A percentile compares a stretch with the other conserved stretches of the same genome.
phyloP scores from a whole-genome alignment of 2,329 filamentous ascomycete genomes.

The Ophiocordyceps robertsii region DNA sequence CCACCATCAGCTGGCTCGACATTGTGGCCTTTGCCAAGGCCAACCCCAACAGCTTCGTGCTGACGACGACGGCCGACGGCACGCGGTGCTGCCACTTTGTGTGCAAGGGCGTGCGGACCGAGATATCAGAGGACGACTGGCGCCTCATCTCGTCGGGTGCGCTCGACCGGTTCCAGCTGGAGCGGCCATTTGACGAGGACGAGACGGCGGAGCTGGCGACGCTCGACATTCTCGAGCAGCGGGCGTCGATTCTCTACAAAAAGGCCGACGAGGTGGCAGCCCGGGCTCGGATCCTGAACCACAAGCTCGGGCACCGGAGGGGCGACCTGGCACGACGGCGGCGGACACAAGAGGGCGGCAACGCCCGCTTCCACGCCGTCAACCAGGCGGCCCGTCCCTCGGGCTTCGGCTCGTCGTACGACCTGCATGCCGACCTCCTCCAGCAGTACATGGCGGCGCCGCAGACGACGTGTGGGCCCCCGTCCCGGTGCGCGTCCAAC shows the following conservation, averaged over 20 bases:
- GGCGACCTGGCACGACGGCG: constrained; percentile 16
- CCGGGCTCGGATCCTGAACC: constrained; percentile 61
- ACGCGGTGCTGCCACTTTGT: constrained; percentile 67
- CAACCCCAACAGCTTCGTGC: constrained; percentile 64
- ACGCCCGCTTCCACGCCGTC: constrained; percentile 19
- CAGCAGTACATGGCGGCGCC: constrained; percentile 31
- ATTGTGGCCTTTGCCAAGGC: constrained; percentile 73
- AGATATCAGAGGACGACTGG: constrained; percentile 82
- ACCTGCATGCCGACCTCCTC: constrained; percentile 40
- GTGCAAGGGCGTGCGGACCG: constrained; percentile 66
- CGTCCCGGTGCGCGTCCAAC: constrained; percentile 14
- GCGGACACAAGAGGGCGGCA: constrained; percentile 16
- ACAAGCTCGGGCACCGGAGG: constrained; percentile 40
- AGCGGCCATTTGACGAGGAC: constrained; percentile 71
- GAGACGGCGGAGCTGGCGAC: constrained; percentile 77
- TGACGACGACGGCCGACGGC: constrained; percentile 56
- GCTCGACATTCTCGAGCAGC: constrained; percentile 70
- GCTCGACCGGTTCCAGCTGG: constrained; percentile 64
- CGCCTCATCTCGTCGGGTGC: constrained; percentile 72
- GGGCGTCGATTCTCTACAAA: constrained; percentile 63
- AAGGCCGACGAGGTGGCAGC: constrained; percentile 60
- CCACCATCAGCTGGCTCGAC: constrained; percentile 62
- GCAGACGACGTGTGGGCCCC: constrained; percentile 6
- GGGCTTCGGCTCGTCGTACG: constrained; percentile 21
- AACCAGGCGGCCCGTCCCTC: constrained; percentile 14